These are phyloP conservation scores for Lunularia cruciata DNA, from an alignment of 225 moss, liverwort and hornwort genomes.

Conservation along the genomic window DNA sequence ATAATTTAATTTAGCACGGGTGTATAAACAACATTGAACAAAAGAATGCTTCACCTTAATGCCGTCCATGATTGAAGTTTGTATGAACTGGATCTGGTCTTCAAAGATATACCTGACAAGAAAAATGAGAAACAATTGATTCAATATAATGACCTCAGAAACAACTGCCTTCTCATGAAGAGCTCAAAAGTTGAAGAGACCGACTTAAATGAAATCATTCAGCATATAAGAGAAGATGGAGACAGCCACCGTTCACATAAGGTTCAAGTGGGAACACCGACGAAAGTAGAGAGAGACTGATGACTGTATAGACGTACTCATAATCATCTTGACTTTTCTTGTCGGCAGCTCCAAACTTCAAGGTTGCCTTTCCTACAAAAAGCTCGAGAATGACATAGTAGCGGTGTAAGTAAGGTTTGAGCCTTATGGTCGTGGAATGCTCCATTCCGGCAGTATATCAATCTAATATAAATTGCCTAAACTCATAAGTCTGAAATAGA, in stretches of 20 bases:
- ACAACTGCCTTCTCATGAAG: too few relatives aligned
- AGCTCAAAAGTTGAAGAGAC: neutral
- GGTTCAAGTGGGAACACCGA: neutral
- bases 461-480: too few relatives aligned
- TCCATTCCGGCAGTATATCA: too few relatives aligned
- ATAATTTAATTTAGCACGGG: too few relatives aligned
- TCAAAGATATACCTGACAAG: constrained; percentile 33
- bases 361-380: constrained; percentile 65
- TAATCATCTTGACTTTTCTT: constrained; percentile 72
- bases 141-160: too few relatives aligned
- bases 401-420: neutral
- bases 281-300: neutral
- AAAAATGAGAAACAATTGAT: too few relatives aligned
- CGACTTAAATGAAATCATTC: neutral
- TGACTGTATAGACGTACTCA: constrained; percentile 45
- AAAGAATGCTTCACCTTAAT: constrained; percentile 10
- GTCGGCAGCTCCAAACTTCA: constrained; percentile 97
- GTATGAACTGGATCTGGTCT: constrained; percentile 46
- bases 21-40: too few relatives aligned
- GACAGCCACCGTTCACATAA: neutral
- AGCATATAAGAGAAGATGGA: neutral
- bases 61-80: constrained; percentile 41
- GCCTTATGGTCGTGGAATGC: too few relatives aligned
- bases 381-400: neutral
- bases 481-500: too few relatives aligned